Evolutionary conservation across 176 grass and related monocot species (phyloP).

Genomic region (Eragrostis curvula): DNA sequence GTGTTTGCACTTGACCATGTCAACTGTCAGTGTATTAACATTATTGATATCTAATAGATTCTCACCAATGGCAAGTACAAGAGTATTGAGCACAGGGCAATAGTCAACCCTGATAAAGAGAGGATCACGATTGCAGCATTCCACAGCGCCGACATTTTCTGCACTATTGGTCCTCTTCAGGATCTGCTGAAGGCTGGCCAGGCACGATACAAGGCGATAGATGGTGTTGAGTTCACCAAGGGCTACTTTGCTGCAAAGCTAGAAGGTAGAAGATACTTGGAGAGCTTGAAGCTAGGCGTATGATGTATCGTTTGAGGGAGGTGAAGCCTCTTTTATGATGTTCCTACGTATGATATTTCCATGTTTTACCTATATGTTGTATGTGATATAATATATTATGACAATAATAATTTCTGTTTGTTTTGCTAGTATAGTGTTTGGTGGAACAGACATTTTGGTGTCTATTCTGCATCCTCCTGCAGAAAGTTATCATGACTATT

Average conservation of each 20-base stretch:
- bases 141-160: constrained; percentile 35
- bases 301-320: constrained; percentile 1
- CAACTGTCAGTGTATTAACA: background rate
- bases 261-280: constrained; percentile 57
- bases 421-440: background rate
- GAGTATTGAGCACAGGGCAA: constrained; percentile 56
- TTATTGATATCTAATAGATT: constrained; percentile 33
- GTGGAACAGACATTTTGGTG: too few relatives aligned
- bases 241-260: constrained; percentile 52
- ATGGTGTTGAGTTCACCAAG: constrained; percentile 47
- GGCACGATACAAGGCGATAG: constrained; percentile 39
- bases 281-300: constrained; percentile 51
- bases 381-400: background rate
- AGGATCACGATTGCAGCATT: constrained; percentile 58
- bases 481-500: background rate
- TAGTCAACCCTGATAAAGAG: constrained; percentile 51
- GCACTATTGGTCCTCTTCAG: constrained; percentile 53
- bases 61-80: constrained; percentile 59
- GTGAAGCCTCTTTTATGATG: background rate
- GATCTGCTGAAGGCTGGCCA: constrained; percentile 35
- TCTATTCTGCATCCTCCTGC: background rate
- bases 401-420: background rate
- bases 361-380: background rate
- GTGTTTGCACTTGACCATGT: background rate
- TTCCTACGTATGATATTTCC: background rate